A percentile compares a stretch with the other conserved stretches of the same genome.
phyloP scores from a whole-genome alignment of 768 basidiomycete genomes.

The Russula dissimulans region DNA sequence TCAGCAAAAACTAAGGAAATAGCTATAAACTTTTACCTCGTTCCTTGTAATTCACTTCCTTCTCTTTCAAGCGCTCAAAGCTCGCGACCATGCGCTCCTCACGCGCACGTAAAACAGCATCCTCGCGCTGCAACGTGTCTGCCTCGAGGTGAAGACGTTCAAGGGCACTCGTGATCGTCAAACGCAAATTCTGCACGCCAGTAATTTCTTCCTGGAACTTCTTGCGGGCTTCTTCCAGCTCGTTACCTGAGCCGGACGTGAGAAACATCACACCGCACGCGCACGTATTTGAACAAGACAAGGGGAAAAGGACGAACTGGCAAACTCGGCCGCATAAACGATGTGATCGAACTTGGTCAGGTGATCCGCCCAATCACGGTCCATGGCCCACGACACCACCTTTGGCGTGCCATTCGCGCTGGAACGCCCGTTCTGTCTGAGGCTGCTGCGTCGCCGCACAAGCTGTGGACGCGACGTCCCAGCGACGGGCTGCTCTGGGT shows the following conservation, averaged over 20 bases:
- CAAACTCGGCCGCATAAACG: conserved; percentile 33
- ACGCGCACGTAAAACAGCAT: conserved; percentile 33
- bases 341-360: conserved; percentile 39
- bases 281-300: background rate
- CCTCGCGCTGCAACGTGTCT: conserved; percentile 34
- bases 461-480: conserved; percentile 23
- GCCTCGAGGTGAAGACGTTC: conserved; percentile 32
- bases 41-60: conserved; percentile 34
- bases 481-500: conserved; percentile 10
- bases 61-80: conserved; percentile 34
- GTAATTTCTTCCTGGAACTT: conserved; percentile 55
- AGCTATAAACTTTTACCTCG: conserved; percentile 26
- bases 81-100: conserved; percentile 33
- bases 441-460: conserved; percentile 50
- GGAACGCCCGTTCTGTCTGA: conserved; percentile 41
- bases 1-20: background rate
- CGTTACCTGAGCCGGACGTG: conserved; percentile 35
- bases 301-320: conserved; percentile 25
- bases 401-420: conserved; percentile 46
- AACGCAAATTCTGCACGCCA: conserved; percentile 47
- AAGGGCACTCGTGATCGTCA: conserved; percentile 38
- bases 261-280: background rate
- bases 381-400: conserved; percentile 70
- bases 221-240: conserved; percentile 49
- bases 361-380: conserved; percentile 49